Evolutionary conservation across 2,329 filamentous ascomycete genomes (phyloP).

Genomic region (Alternaria metachromatica): DNA sequence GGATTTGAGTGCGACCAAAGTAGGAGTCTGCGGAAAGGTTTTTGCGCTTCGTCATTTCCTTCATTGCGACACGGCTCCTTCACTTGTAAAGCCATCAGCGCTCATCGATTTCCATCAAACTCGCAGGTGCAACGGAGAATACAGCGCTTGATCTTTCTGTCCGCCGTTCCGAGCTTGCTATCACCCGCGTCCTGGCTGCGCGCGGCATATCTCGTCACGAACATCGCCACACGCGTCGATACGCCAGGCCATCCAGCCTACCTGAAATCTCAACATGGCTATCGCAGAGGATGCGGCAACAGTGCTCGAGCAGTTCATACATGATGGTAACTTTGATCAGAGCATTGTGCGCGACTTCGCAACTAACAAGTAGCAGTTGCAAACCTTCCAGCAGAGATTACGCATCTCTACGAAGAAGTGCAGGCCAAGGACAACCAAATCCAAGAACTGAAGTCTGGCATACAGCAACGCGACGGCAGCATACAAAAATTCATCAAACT

Average conservation of each 20-base stretch:
- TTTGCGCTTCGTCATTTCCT: conserved; percentile 7
- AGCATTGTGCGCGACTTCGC: not conserved
- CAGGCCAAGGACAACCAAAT: conserved; percentile 78
- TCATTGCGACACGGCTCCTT: conserved; percentile 10
- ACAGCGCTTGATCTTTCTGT: not conserved
- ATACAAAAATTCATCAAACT: conserved; percentile 83
- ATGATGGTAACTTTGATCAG: conserved; percentile 61
- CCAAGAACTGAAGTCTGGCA: conserved; percentile 70
- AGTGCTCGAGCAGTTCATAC: conserved; percentile 79
- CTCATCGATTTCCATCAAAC: conserved; percentile 27
- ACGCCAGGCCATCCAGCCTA: not conserved
- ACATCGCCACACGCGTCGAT: conserved; percentile 1
- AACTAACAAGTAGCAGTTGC: conserved; percentile 58
- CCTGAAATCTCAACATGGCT: conserved; percentile 33
- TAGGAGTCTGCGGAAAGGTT: not conserved
- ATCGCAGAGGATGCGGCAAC: conserved; percentile 67
- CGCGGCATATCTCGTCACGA: not conserved
- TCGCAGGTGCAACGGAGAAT: not conserved
- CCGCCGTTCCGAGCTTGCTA: not conserved
- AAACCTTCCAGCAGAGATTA: conserved; percentile 82
- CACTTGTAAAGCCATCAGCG: conserved; percentile 24
- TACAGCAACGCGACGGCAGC: conserved; percentile 74
- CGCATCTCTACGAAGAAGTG: conserved; percentile 84
- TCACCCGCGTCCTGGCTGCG: not conserved
- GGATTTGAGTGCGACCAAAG: not conserved